phyloP scores from a whole-genome alignment of 805 yeast species.

The Sugiyamaella lignohabitans region DNA sequence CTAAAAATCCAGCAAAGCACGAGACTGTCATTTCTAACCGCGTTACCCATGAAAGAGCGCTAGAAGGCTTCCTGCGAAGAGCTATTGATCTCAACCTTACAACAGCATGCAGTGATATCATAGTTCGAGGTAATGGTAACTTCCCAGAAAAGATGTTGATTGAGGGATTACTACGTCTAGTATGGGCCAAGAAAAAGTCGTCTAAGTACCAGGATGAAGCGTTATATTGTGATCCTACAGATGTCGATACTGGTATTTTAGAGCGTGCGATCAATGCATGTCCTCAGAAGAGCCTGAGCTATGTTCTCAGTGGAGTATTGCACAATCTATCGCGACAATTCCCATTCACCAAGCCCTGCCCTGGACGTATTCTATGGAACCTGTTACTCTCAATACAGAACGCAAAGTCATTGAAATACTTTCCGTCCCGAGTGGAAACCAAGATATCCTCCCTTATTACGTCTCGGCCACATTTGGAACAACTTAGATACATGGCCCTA shows the following conservation, averaged over 20 bases:
- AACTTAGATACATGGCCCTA: constrained; percentile 28
- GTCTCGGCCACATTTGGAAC: constrained; percentile 29
- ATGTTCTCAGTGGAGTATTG: neutral
- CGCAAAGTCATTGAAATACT: neutral
- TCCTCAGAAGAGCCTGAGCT: neutral
- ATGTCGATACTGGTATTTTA: neutral
- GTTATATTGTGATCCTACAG: neutral
- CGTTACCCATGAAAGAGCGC: no score
- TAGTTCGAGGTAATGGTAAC: neutral
- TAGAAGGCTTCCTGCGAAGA: neutral
- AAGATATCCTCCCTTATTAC: constrained; percentile 14
- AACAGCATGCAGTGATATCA: neutral
- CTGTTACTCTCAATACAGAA: constrained; percentile 18
- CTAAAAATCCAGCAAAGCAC: no score
- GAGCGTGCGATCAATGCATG: neutral
- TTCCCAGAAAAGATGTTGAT: neutral
- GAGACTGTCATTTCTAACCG: no score
- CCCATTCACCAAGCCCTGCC: constrained; percentile 1
- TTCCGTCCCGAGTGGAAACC: constrained; percentile 9
- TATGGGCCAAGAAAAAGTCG: neutral
- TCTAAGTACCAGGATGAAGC: neutral
- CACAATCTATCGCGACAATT: neutral
- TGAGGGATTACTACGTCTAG: neutral
- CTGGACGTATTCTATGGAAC: constrained; percentile 26
- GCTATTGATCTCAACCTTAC: neutral